Percentiles rank a stretch among this genome's conserved stretches.
phyloP scores from a whole-genome alignment of 805 yeast species.

The Teunomyces barrocoloradensis region DNA sequence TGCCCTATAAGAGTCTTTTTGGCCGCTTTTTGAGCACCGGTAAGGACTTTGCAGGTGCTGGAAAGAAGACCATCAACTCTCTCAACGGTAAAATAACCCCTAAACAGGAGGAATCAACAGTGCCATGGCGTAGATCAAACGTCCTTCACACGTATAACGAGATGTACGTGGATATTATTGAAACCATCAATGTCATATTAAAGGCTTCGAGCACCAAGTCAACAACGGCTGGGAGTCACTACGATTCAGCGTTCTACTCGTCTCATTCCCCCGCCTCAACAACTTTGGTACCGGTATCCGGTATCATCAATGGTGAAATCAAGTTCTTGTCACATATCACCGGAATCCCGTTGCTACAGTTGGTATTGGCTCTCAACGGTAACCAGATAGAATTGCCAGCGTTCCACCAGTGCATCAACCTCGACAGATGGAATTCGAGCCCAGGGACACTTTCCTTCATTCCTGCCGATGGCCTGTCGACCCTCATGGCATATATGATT shows the following conservation, averaged over 20 bases:
- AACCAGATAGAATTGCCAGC: conserved; percentile 55
- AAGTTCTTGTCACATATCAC: conserved; percentile 66
- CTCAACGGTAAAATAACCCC: conserved; percentile 8
- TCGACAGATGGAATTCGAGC: conserved; percentile 46
- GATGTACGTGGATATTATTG: conserved; percentile 78
- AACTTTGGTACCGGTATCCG: conserved; percentile 42
- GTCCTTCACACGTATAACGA: conserved; percentile 80
- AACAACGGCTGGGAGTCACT: conserved; percentile 11
- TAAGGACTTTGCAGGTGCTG: conserved; percentile 30
- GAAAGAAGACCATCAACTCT: conserved; percentile 18
- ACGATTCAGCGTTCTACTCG: conserved; percentile 24
- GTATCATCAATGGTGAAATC: conserved; percentile 61
- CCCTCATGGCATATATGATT: conserved; percentile 60
- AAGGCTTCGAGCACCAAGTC: conserved; percentile 26
- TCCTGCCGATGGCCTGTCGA: conserved; percentile 84
- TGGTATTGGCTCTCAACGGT: conserved; percentile 47
- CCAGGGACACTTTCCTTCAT: conserved; percentile 60
- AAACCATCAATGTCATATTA: conserved; percentile 56
- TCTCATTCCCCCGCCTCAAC: conserved; percentile 13
- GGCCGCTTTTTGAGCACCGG: conserved; percentile 48
- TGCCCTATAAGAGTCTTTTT: conserved; percentile 62
- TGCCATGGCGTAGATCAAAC: conserved; percentile 78
- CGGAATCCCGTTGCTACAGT: conserved; percentile 70
- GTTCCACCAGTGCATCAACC: conserved; percentile 68
- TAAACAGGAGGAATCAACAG: conserved; percentile 8